Evolutionary conservation across 306 rosid species (phyloP), one percentile per base, ranked within the genome.

Genomic region (Castanea crenata): DNA sequence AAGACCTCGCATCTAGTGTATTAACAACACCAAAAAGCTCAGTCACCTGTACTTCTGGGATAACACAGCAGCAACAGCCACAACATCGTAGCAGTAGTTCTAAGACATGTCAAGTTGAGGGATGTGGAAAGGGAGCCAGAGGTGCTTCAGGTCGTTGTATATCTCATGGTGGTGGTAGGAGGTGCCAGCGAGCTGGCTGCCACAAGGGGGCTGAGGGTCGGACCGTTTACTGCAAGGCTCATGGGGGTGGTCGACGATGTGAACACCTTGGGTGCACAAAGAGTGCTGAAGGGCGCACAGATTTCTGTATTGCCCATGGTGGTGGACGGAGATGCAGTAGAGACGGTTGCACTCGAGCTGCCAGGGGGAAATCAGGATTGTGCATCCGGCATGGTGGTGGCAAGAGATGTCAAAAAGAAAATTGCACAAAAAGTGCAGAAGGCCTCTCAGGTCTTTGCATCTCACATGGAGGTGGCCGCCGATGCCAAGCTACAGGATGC

Each of bases 251-350:
- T n/a, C 87, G 98, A 54, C 90, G 98, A 62, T 94, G 98, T 80
- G 95, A 94, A 70, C 86, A 70, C 84, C 91, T 94, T 82, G 98
- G 98, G 65, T 94, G 98, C 83, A 92, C 98, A n/a, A 94, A 92
- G 90, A 94, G 98, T 87, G 98, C 98, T 44, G 98, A 94, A 88
- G 98, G 98, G 41, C 94, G 98, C 14, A 94, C 98, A 5, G 98
- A 94, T 77, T 92, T 81, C 82, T 94, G 98, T 82, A 94, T 94
- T 82, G 98, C 97, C 63, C 98, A 94, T 86, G 98, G 98, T 86
- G 98, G 98, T 55, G 98, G 98, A 51, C 90, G 96, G 61, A 87
- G 98, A 83, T 94, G 98, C 85, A 92, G 88, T 76, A 85, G 88
- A 16, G 96, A 89, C 12, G 80, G 96, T 71, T 94, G 98, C 84